Conservation (phyloP, 768 basidiomycete genomes). For the Psilocybe tampanensis region DNA sequence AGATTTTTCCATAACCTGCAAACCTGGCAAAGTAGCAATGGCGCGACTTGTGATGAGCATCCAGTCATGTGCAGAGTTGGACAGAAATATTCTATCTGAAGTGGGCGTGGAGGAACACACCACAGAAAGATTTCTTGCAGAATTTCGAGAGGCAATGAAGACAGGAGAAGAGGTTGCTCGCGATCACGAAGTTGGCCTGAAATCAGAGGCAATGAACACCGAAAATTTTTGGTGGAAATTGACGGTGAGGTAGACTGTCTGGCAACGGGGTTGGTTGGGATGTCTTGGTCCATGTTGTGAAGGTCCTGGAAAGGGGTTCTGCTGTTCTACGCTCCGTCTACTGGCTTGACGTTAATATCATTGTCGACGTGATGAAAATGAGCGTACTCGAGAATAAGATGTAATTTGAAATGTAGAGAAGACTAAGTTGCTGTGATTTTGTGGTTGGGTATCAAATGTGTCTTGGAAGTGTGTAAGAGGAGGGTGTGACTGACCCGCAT, state of each 20-base stretch:
- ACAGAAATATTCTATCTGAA: slow-evolving; percentile 11
- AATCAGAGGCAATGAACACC: not conserved
- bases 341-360: slow-evolving; percentile 1
- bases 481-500: not conserved
- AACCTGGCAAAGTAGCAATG: slow-evolving; percentile 41
- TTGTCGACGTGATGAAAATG: not conserved
- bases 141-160: slow-evolving; percentile 27
- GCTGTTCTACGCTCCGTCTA: not conserved
- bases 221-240: not conserved
- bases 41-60: slow-evolving; percentile 23
- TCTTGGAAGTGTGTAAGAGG: not conserved
- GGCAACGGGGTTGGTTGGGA: too few relatives aligned
- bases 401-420: not conserved
- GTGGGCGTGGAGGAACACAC: slow-evolving; percentile 21
- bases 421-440: not conserved
- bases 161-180: slow-evolving; percentile 4
- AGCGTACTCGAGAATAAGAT: not conserved
- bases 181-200: not conserved
- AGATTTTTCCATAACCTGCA: slow-evolving; percentile 44
- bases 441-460: not conserved
- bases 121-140: slow-evolving; percentile 33
- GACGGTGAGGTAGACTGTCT: not conserved
- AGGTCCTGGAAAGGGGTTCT: not conserved
- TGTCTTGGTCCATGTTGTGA: not conserved
- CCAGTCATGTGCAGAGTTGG: slow-evolving; percentile 12